Conservation (phyloP, 1,284 basidiomycete genomes). For the Volvariella surrecta region DNA sequence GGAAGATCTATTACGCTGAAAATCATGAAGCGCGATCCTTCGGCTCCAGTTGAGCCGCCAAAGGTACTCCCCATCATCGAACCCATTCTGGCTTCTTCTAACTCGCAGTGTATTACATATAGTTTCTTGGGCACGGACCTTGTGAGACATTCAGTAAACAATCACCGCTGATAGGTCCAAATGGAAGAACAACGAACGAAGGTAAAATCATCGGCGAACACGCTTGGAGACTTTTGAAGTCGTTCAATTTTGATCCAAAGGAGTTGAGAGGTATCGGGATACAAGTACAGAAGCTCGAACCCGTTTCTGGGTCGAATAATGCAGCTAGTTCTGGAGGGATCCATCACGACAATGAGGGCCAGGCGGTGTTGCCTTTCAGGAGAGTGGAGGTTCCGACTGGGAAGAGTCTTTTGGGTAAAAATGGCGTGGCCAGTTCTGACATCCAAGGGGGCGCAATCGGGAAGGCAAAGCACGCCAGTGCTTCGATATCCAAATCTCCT, state of each 20-base stretch:
- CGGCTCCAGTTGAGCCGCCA: slow-evolving; percentile 86
- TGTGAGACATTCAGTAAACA: slow-evolving; percentile 84
- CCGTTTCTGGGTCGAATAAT: too few relatives aligned
- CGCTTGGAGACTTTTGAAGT: slow-evolving; percentile 69
- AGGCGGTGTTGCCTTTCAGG: slow-evolving; percentile 1
- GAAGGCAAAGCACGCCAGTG: too few relatives aligned
- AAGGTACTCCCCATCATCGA: slow-evolving; percentile 48
- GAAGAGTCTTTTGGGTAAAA: too few relatives aligned
- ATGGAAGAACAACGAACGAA: slow-evolving; percentile 69
- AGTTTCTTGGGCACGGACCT: slow-evolving; percentile 91
- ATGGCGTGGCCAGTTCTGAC: too few relatives aligned
- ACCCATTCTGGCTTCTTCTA: neutral
- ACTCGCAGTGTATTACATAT: slow-evolving; percentile 2
- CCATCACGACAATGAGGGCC: too few relatives aligned
- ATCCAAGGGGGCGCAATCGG: too few relatives aligned
- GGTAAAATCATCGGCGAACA: slow-evolving; percentile 65
- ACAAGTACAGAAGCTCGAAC: slow-evolving; percentile 85
- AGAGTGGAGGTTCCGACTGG: too few relatives aligned
- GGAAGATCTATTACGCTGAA: slow-evolving; percentile 79
- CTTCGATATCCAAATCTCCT: too few relatives aligned
- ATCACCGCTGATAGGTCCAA: slow-evolving; percentile 44
- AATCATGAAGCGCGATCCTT: slow-evolving; percentile 81
- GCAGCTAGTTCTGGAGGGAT: slow-evolving; percentile 5
- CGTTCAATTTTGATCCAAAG: slow-evolving; percentile 70
- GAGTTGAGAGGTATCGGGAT: slow-evolving; percentile 94